phyloP scores from a whole-genome alignment of 169 alveolate genomes.

The Besnoitia besnoiti region DNA sequence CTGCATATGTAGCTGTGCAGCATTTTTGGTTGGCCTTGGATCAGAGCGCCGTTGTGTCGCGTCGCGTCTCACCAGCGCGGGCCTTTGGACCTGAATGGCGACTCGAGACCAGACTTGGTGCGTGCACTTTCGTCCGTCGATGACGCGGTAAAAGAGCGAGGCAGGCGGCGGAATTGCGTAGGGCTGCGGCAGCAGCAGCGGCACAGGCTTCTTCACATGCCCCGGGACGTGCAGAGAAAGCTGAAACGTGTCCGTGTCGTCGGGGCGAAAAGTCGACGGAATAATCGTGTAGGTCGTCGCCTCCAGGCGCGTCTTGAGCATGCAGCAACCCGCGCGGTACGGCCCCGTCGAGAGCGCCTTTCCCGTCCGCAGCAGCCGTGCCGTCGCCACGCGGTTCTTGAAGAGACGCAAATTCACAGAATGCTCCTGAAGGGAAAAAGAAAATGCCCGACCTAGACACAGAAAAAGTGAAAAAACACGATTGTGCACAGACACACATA shows the following conservation, averaged over 20 bases:
- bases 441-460: neutral
- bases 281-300: slow-evolving; percentile 46
- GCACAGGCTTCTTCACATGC: neutral
- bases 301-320: slow-evolving; percentile 21
- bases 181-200: slow-evolving; percentile 53
- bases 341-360: slow-evolving; percentile 79
- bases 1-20: too few species aligned
- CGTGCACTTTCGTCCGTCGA: slow-evolving; percentile 11
- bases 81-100: neutral
- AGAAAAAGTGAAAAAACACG: too few species aligned
- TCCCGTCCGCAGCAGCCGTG: slow-evolving; percentile 78
- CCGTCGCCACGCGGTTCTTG: slow-evolving; percentile 78
- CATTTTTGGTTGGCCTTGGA: too few species aligned
- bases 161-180: slow-evolving; percentile 61
- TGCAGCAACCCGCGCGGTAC: slow-evolving; percentile 81
- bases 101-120: slow-evolving; percentile 35
- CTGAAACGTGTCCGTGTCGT: slow-evolving; percentile 48
- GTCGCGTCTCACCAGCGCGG: slow-evolving; percentile 29
- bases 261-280: slow-evolving; percentile 47
- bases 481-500: neutral
- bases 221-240: slow-evolving; percentile 47
- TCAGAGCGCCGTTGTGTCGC: too few species aligned
- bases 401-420: slow-evolving; percentile 84
- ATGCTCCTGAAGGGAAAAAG: slow-evolving; percentile 58
- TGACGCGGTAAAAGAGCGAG: neutral